A percentile compares a stretch with the other conserved stretches of the same genome.
These are phyloP conservation scores for Cucurbita maxima DNA, from an alignment of 306 rosid genomes.

Conservation along the genomic window DNA sequence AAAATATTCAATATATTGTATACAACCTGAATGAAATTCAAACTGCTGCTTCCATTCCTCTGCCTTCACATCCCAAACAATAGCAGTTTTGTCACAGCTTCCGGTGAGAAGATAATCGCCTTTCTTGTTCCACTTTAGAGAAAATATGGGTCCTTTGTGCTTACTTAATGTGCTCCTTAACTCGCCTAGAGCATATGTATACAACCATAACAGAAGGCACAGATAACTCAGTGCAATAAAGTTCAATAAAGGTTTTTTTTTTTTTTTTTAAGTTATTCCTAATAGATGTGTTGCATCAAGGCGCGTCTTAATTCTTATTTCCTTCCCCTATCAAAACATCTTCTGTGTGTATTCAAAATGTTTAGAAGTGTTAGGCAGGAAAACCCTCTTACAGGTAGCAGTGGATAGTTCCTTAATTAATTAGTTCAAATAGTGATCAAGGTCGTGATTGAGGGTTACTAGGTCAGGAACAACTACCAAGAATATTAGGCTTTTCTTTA, in stretches of 20 bases:
- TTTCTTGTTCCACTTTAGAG: slow-evolving; percentile 89
- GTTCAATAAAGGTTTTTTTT: neutral
- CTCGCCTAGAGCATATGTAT: slow-evolving; percentile 39
- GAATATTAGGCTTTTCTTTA: neutral
- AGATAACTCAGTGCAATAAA: neutral
- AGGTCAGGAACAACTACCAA: neutral
- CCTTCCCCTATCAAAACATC: neutral
- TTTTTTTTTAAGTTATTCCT: neutral
- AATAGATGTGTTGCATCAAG: neutral
- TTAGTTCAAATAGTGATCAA: neutral
- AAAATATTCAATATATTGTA: slow-evolving; percentile 1
- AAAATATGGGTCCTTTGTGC: slow-evolving; percentile 88
- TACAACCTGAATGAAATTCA: slow-evolving; percentile 73
- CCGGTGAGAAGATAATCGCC: slow-evolving; percentile 95
- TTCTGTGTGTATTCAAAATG: neutral
- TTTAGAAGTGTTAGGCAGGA: neutral
- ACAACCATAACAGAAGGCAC: neutral
- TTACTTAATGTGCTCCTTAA: slow-evolving; percentile 60
- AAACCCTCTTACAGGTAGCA: neutral
- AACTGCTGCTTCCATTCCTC: slow-evolving; percentile 87
- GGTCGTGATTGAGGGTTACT: neutral
- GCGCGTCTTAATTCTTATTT: neutral
- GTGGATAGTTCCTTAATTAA: neutral
- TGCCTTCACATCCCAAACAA: slow-evolving; percentile 88
- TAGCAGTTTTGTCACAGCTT: slow-evolving; percentile 87